Evolutionary conservation across 1,284 basidiomycete species (phyloP).

Genomic region (Tilletia horrida): DNA sequence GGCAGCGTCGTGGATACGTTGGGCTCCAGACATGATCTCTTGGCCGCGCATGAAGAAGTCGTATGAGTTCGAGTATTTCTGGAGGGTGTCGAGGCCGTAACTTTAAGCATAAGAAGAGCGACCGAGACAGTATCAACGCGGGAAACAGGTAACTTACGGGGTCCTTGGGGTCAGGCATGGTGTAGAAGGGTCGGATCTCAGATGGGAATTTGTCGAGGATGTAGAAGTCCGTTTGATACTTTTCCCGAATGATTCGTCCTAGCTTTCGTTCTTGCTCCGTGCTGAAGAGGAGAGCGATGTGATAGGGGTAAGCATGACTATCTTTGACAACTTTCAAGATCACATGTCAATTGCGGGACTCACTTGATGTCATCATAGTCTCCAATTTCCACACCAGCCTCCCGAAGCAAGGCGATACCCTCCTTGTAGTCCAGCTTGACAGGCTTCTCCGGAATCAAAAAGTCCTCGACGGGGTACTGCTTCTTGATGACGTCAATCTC

Average conservation of each 20-base stretch:
- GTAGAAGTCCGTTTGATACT: conserved; percentile 55
- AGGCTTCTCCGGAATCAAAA: conserved; percentile 49
- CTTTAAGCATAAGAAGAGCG: too few relatives aligned
- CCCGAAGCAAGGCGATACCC: conserved; percentile 48
- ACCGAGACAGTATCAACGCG: too few relatives aligned
- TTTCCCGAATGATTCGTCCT: conserved; percentile 48
- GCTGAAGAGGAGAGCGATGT: conserved; percentile 18
- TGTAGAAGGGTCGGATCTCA: conserved; percentile 53
- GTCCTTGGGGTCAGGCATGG: conserved; percentile 53
- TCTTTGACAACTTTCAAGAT: not conserved
- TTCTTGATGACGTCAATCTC: conserved; percentile 76
- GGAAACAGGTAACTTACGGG: conserved; percentile 1
- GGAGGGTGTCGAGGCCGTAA: too few relatives aligned
- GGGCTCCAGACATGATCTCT: conserved; percentile 94
- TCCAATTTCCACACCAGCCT: conserved; percentile 45
- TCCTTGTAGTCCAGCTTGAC: conserved; percentile 50
- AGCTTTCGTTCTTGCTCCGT: conserved; percentile 51
- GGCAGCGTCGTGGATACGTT: conserved; percentile 87
- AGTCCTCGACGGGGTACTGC: conserved; percentile 76
- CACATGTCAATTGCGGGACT: not conserved
- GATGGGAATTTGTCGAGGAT: conserved; percentile 54
- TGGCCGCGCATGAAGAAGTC: conserved; percentile 99
- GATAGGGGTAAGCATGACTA: not conserved
- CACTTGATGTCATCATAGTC: conserved; percentile 48
- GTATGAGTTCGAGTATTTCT: conserved; percentile 84